Evolutionary conservation across 73 alveolate genomes (phyloP), one percentile per base, ranked within the genome.

Genomic region (Breviolum minutum): DNA sequence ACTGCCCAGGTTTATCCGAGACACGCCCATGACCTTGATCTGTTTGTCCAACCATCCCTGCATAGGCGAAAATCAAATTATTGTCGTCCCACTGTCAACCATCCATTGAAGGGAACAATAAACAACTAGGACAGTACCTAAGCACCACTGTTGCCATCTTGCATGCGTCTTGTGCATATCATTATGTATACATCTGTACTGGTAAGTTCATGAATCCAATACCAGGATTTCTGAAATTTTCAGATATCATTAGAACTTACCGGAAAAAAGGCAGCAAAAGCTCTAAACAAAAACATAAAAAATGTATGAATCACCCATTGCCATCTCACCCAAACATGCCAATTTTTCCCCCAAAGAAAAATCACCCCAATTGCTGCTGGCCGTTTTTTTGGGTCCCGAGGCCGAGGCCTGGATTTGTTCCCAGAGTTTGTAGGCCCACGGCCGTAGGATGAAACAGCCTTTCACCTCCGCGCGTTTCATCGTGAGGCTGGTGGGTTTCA

Each of bases 371-470:
- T n/a, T n/a, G n/a, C 17, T 77, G 64, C 22, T 17, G 29, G 87
- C 10, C 87, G 64, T 19, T 19, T 20, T 17, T 79, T n/a, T 79
- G 29, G 6, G n/a, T n/a, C n/a, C n/a, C n/a, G n/a, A n/a, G n/a
- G n/a, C n/a, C n/a, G n/a, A 24, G 66, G 99, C 95, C 99, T 99
- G 99, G 68, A 99, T 99, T 95, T 86, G 95, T 96, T 99, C 99
- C 99, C 99, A 99, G 61, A 99, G 99, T 95, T 94, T 99, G 99
- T 99, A 99, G 20, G 99, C 99, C 99, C 99, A 99, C 24, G 99
- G 99, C 62, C 99, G 99, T 40, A 99, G 99, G 68, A 99, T 99
- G 95, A 99, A 99, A 91, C 99, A 99, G 22, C 99, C 99, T 24
- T 99, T 99, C 22, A 99, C 98, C 98, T 92, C 54, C n/a, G n/a